These are phyloP conservation scores for Ophiosphaerella korrae DNA, from an alignment of 2,329 filamentous ascomycete genomes.

Conservation along the genomic window DNA sequence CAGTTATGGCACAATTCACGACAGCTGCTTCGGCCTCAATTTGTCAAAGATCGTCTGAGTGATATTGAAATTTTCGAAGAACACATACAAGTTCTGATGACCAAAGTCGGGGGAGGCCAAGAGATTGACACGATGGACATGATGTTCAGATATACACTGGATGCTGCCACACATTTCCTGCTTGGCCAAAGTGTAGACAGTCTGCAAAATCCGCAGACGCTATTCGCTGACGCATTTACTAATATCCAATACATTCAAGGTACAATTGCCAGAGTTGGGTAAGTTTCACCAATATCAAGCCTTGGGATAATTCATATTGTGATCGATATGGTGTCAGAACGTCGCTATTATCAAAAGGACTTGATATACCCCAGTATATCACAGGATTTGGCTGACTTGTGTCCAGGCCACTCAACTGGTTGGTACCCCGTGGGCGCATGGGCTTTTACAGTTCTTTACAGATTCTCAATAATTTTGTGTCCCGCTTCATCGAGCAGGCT, in stretches of 20 bases:
- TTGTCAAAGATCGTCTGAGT: constrained; percentile 81
- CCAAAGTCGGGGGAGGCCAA: constrained; percentile 60
- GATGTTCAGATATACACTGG: constrained; percentile 78
- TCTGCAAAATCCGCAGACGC: constrained; percentile 60
- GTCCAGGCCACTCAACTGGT: constrained; percentile 60
- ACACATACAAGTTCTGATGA: constrained; percentile 76
- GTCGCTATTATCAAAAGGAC: no score
- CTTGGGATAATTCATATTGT: no score
- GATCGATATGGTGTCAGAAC: no score
- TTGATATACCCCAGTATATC: background rate
- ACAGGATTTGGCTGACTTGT: constrained; percentile 5
- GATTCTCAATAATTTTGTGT: constrained; percentile 76
- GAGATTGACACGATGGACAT: constrained; percentile 74
- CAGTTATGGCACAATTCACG: constrained; percentile 78
- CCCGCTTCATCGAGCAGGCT: constrained; percentile 76
- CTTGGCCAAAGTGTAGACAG: constrained; percentile 75
- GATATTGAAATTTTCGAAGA: constrained; percentile 82
- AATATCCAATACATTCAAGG: constrained; percentile 78
- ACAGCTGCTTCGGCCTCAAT: constrained; percentile 84
- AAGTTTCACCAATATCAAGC: constrained; percentile 18
- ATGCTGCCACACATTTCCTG: constrained; percentile 85
- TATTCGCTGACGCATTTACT: constrained; percentile 81
- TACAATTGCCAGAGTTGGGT: constrained; percentile 68
- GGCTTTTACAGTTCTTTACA: constrained; percentile 68
- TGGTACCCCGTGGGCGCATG: constrained; percentile 67